A percentile compares a stretch with the other conserved stretches of the same genome.
These are phyloP conservation scores for Astrothelium macrocarpum DNA, from an alignment of 495 filamentous ascomycete genomes.

Conservation along the genomic window DNA sequence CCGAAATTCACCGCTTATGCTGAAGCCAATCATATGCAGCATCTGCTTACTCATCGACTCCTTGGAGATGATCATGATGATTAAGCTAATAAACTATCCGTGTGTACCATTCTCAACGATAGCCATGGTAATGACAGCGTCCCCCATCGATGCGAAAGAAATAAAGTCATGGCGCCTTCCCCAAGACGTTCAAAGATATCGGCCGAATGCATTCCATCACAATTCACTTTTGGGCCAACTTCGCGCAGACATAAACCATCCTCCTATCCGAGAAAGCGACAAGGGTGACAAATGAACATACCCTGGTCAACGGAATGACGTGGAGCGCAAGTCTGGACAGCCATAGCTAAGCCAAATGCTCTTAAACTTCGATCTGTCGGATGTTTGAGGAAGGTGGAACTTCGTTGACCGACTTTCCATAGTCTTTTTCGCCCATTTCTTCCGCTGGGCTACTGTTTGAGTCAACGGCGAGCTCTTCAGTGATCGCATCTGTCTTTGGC, in stretches of 20 bases:
- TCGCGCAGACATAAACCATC: background rate
- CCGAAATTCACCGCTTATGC: background rate
- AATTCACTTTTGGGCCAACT: background rate
- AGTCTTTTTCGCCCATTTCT: background rate
- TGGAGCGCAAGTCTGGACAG: background rate
- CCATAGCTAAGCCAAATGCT: background rate
- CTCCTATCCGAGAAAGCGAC: background rate
- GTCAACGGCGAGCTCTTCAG: background rate
- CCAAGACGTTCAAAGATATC: background rate
- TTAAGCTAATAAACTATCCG: no score
- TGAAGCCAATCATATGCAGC: background rate
- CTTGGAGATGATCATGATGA: background rate
- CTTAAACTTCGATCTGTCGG: background rate
- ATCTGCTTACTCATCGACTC: background rate
- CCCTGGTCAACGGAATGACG: background rate
- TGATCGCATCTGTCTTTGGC: constrained; percentile 11
- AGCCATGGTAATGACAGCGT: no score
- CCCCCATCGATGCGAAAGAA: no score
- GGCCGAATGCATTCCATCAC: background rate
- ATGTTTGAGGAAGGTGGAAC: background rate
- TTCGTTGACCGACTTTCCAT: constrained; percentile 1
- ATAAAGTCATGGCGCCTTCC: no score
- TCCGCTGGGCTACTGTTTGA: constrained; percentile 2
- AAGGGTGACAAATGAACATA: background rate
- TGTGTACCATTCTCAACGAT: no score